Evolutionary conservation across 2,329 filamentous ascomycete genomes (phyloP), one percentile per base, ranked within the genome.

Genomic region (Polychaeton citri): DNA sequence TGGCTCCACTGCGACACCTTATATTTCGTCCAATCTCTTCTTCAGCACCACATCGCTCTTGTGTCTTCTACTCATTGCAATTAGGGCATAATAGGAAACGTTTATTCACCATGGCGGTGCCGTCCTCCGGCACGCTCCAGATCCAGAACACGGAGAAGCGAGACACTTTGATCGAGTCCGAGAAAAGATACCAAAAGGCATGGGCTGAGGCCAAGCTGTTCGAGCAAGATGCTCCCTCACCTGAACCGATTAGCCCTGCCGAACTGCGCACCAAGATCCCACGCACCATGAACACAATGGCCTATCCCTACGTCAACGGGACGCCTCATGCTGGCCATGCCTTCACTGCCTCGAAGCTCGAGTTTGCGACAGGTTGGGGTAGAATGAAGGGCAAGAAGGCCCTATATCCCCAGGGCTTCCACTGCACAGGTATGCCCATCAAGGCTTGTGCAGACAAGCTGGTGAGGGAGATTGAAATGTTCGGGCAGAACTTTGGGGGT

Each of bases 371-470:
- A 17, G 85, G 88, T 30, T 87, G 85, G 55, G 79, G 81, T 32
- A 73, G 88, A 38, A 92, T 96, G 84, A 76, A 86, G 58, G 90
- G 90, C 53, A 88, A 88, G 68, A 72, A 80, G 36, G 71, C 79
- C 38, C 68, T 96, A 36, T 95, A 90, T 58, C 90, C 90, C 38
- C 79, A 90, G 54, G 90, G 88, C 20, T 98, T 86, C 66, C 90
- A 98, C 68, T 85, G 81, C 64, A 96, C 88, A 0, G 90, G 90
- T 50, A 92, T 98, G 80, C 86, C 87, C 32, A 98, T 98, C 68
- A 95, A 95, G 64, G 87, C 90, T 5, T 92, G 84, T 53, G 86
- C 90, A 37, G 88, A 98, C 68, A 96, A 96, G 69, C 74, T 98
- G 32, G 76, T 80, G 40, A 77, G 84, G 43, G 90, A 98, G 63